phyloP scores from a whole-genome alignment of 2,329 filamentous ascomycete species.

The Alternaria postmessia region DNA sequence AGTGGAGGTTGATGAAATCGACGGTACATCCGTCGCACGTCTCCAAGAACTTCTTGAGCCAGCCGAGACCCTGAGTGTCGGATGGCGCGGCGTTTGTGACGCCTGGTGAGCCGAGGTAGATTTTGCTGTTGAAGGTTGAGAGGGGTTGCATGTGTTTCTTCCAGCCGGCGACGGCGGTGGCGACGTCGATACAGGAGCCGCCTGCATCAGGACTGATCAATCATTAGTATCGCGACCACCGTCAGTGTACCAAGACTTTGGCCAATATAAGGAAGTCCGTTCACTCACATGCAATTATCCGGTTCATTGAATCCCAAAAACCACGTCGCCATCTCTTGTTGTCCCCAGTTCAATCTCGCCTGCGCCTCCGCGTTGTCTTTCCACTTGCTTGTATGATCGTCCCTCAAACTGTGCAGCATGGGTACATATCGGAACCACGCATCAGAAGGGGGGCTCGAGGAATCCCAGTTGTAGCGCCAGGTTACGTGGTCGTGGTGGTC shows the following conservation, averaged over 20 bases:
- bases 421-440: conserved; percentile 67
- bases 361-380: conserved; percentile 20
- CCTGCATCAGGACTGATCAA: conserved; percentile 16
- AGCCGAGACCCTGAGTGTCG: conserved; percentile 30
- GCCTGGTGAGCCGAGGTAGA: conserved; percentile 42
- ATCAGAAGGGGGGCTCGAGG: conserved; percentile 45
- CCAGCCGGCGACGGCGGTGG: conserved; percentile 21
- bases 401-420: conserved; percentile 46
- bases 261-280: rapidly evolving
- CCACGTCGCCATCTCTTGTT: conserved; percentile 18
- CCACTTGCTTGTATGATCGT: conserved; percentile 31
- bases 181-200: conserved; percentile 35
- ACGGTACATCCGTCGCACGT: conserved; percentile 42
- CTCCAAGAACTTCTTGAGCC: conserved; percentile 37
- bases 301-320: conserved; percentile 48
- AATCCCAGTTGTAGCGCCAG: conserved; percentile 76
- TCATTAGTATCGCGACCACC: not conserved
- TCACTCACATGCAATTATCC: conserved; percentile 38
- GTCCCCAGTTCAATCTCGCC: not conserved
- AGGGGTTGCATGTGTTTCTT: conserved; percentile 32
- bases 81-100: conserved; percentile 38
- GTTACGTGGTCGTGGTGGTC: conserved; percentile 47
- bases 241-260: not conserved
- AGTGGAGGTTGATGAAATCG: conserved; percentile 48
- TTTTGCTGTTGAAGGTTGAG: conserved; percentile 19